Base-by-base conservation (phyloP, 1,284 basidiomycete species). In the Tausonia pullulans region DNA sequence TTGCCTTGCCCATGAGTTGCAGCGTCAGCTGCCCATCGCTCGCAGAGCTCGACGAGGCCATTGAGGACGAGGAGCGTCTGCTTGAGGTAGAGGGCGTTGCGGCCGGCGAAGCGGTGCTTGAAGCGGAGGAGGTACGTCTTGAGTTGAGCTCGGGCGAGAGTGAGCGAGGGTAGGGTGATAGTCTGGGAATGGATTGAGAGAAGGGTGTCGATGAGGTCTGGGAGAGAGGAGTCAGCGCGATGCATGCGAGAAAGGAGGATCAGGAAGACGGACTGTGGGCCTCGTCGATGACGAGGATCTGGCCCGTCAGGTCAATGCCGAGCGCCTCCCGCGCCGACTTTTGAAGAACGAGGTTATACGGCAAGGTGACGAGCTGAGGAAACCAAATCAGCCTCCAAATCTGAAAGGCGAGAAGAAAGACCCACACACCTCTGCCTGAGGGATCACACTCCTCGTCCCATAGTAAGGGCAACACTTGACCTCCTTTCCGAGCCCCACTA, bases 261-360 rank as follows among this genome's bases (percentile, higher is more conserved):
- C 16, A 45, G 43, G n/a, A 48, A 61, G 16, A 78, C 88, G 68
- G 70, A 91, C 90, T 98, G 76, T 98, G 95, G 0, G 94, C 96
- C 78, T 98, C 95, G 73, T 98, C 95, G 64, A 98, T 85, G 53
- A 98, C 81, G 10, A 98, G 83, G 13, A 98, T 80, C 70, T 95
- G 90, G 72, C 85, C 83, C 46, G 81, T 87, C 60, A 92, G 79
- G 72, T 87, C 85, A 70, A 93, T 93, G 0, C 87, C 88, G 1
- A 98, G 80, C 0, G 92, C 85, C 71, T 95, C 89, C 54, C 95
- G 81, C 0, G 94, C 88, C 3, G 83, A 82, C 69, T 84, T 87
- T 68, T 92, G 89, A 7, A 98, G 78, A 0, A 98, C 80, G 9
- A 98, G 83, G 73, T 96, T 97, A 75, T 98, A 98, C 0, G 95